These are phyloP conservation scores for Paramecium bursaria DNA, from an alignment of 73 alveolate species.

Conservation along the genomic window DNA sequence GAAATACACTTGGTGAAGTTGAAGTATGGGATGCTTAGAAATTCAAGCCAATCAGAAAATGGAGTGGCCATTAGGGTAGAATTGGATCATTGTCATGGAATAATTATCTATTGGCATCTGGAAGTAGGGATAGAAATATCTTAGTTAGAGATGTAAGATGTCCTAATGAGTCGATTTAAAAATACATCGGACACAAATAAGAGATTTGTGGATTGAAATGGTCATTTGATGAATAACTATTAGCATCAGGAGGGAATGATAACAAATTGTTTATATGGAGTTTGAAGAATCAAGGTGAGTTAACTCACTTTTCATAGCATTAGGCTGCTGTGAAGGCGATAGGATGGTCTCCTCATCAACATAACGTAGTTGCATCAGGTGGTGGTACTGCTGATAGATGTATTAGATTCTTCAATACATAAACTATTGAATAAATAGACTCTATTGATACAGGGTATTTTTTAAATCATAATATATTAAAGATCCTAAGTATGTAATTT, in stretches of 20 bases:
- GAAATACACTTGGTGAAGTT: conserved; percentile 78
- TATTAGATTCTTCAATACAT: conserved; percentile 93
- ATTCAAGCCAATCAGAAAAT: conserved; percentile 73
- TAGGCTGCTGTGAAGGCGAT: conserved; percentile 98
- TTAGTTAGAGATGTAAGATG: conserved; percentile 91
- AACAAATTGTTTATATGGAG: conserved; percentile 68
- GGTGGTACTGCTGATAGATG: conserved; percentile 98
- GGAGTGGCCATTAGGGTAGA: conserved; percentile 87
- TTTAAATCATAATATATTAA: too few species aligned
- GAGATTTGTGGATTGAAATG: conserved; percentile 74
- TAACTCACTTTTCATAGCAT: conserved; percentile 75
- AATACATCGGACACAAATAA: conserved; percentile 84
- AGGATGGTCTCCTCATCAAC: conserved; percentile 96
- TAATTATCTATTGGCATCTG: conserved; percentile 85
- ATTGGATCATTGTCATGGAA: conserved; percentile 97
- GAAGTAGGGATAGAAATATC: conserved; percentile 92
- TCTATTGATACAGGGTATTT: conserved; percentile 87
- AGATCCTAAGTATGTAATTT: conserved; percentile 66
- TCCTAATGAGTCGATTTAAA: conserved; percentile 69
- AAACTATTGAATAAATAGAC: conserved; percentile 77
- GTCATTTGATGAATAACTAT: conserved; percentile 68
- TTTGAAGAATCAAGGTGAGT: conserved; percentile 62
- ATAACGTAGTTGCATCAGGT: conserved; percentile 91
- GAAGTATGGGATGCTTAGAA: conserved; percentile 79
- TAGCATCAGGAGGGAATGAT: conserved; percentile 72